A percentile compares a stretch with the other conserved stretches of the same genome.
phyloP scores from a whole-genome alignment of 441 rosid genomes.

The Corymbia calophylla region DNA sequence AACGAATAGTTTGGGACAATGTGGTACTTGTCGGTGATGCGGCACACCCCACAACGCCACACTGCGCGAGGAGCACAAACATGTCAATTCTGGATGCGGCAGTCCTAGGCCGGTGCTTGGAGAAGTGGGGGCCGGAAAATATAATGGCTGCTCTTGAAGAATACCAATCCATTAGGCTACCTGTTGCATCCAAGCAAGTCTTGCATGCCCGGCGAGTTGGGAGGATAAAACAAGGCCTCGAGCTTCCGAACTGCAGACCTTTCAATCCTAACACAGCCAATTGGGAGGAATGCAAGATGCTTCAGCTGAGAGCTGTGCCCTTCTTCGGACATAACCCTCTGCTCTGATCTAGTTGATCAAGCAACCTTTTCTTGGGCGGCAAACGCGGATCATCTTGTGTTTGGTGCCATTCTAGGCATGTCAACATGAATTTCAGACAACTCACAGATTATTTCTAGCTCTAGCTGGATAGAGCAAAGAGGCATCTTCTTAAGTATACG shows the following conservation, averaged over 20 bases:
- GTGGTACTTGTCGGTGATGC: background rate
- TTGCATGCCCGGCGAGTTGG: constrained; percentile 1
- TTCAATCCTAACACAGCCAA: background rate
- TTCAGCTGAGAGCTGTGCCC: background rate
- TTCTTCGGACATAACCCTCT: background rate
- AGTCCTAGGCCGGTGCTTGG: background rate
- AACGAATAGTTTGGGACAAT: background rate
- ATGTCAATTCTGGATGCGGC: constrained; percentile 1
- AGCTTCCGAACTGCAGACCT: background rate
- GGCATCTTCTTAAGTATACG: background rate
- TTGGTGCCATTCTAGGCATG: background rate
- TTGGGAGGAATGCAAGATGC: background rate
- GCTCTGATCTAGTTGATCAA: background rate
- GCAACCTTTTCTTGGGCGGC: background rate
- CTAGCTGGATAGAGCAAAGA: background rate
- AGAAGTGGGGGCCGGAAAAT: background rate
- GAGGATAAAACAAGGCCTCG: background rate
- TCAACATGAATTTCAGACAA: background rate
- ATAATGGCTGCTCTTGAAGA: background rate
- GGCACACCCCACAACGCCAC: constrained; percentile 1
- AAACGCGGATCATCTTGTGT: background rate
- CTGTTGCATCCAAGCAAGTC: background rate
- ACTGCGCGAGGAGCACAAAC: constrained; percentile 4
- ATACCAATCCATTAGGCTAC: background rate
- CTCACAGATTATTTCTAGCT: background rate